Evolutionary conservation across 345 rosid species (phyloP), one percentile per base, ranked within the genome.

Genomic region (Populus euphratica): DNA sequence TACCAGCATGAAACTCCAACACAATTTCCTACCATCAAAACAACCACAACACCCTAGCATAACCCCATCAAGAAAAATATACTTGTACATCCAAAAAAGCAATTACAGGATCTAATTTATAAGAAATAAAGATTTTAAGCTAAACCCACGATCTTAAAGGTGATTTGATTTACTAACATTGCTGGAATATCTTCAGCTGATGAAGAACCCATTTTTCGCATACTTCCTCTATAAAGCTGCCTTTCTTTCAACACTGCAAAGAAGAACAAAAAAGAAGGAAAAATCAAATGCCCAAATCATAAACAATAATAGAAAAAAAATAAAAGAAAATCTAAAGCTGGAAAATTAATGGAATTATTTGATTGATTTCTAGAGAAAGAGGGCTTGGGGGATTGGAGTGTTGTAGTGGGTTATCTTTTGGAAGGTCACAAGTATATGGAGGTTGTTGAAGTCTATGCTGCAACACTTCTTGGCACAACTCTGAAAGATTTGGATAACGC

Each of bases 1-100:
- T 96, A 76, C 99, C 99, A 74, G 99, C 98, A 79, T 98, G 98
- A 85, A 96, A 96, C 88, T 96, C 98, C 77, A 96, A 77, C 93
- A 96, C 80, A 63, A 77, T 81, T 78, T 89, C 94, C 95, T 90
- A 91, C 80, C 75, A 85, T 73, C 6, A 65, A 25, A 47, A 8
- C 18, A 65, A 65, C 20, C 36, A 65, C 8, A 31, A 20, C 36
- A 31, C 17, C 36, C 8, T 25, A 65, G 18, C 59, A 18, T 6
- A 52, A 52, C n/a, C 23, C 20, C 23, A 6, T 52, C 59, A 52
- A 18, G 23, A 52, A 18, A 52, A 52, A 20, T n/a, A 20, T n/a
- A 18, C 59, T 52, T 20, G 7, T 0, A 18, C 9, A 54, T 7
- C 3, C 62, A 54, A 54, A 54, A 54, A 54, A 54, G 27, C 4